Percentiles rank a stretch among this genome's conserved stretches.
phyloP scores from a whole-genome alignment of 139 green algal species.

The Raphidocelis subcapitata region DNA sequence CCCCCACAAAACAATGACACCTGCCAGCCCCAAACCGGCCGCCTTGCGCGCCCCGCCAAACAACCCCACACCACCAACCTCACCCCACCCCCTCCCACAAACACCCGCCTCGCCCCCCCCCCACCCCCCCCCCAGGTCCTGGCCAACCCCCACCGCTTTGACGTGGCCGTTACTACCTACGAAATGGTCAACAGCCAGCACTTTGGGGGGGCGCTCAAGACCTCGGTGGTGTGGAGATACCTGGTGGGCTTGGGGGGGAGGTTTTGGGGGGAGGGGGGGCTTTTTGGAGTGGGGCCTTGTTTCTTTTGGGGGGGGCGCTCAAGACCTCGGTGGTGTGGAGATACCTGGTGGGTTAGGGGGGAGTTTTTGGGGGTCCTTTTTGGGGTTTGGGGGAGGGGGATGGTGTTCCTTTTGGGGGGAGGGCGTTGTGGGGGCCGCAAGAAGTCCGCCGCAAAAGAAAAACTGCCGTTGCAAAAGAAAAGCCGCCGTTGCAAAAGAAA shows the following conservation, averaged over 20 bases:
- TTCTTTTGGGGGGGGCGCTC: slow-evolving; percentile 43
- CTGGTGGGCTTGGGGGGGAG: too few relatives aligned
- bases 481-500: too few relatives aligned
- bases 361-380: too few relatives aligned
- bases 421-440: too few relatives aligned
- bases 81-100: not conserved
- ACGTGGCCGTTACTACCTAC: slow-evolving; percentile 72
- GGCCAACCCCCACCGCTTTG: slow-evolving; percentile 52
- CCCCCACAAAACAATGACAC: not conserved
- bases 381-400: too few relatives aligned
- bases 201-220: slow-evolving; percentile 41
- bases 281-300: too few relatives aligned
- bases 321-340: slow-evolving; percentile 35
- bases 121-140: slow-evolving; percentile 38
- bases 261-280: too few relatives aligned
- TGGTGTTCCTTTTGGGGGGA: slow-evolving; percentile 38
- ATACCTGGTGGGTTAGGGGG: too few relatives aligned
- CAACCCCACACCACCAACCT: not conserved
- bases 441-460: too few relatives aligned
- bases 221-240: slow-evolving; percentile 35
- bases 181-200: slow-evolving; percentile 57
- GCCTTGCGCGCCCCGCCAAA: not conserved
- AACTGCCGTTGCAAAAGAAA: too few relatives aligned
- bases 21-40: not conserved
- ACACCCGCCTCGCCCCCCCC: not conserved